Base-by-base conservation (phyloP, 2,329 filamentous ascomycete species). In the Aspergillus sp. region DNA sequence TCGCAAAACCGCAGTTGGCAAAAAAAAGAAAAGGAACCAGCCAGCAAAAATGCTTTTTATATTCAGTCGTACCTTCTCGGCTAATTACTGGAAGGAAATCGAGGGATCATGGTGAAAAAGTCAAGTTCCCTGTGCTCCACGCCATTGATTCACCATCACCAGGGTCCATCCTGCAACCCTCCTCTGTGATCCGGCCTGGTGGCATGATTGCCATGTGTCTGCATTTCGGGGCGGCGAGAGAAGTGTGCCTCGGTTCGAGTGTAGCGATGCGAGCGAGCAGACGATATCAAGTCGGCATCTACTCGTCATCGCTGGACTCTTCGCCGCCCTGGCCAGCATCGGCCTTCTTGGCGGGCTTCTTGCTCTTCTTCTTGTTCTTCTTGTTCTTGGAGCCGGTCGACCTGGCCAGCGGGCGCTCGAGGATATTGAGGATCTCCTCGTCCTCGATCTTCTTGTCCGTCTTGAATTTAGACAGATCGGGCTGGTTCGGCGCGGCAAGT, bases 401-500 rank as follows among this genome's bases (percentile, higher is more conserved):
- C 55, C 73, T 75, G 40, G 70, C 67, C 50, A 94, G 66, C 19
- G 89, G 89, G 63, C 84, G 83, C 67, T 91, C 86, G 32, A 98
- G 74, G 44, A 96, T 89, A 72, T 91, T 85, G 50, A 96, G 78
- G 46, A 98, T 74, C 68, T 96, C 89, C 68, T 93, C 86, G 45
- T 96, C 89, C 46, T 79, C 81, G 55, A 98, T 94, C 75, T 95
- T 95, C 77, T 96, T 96, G 63, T 96, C 88, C 20, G 85, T 81
- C 75, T 94, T 82, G 72, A 81, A 77, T 69, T 88, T 86, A 57
- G 72, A 75, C 41, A 91, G 60, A 56, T 96, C 86, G 43, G 82
- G 72, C 14, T 79, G 61, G 41, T 83, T 78, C 20, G 91, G 80
- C 15, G 75, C 80, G 51, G 85, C 80, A 37, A 98, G 69, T 67